Conservation (phyloP, 768 basidiomycete species). For the Daedaleopsis sinensis region DNA sequence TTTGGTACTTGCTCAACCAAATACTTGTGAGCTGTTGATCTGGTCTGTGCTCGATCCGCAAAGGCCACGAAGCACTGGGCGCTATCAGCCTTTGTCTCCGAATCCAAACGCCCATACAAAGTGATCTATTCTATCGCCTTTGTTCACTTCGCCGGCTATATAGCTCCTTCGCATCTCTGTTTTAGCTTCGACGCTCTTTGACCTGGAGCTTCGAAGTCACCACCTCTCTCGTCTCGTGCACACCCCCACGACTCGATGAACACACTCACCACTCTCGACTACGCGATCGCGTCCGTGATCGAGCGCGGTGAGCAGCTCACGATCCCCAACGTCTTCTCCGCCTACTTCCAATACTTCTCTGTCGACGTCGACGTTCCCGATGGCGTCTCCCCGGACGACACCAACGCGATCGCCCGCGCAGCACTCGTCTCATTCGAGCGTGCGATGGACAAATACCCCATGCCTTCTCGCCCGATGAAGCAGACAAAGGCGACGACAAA, state of each 20-base stretch:
- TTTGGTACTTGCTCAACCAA: not conserved
- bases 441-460: conserved; percentile 23
- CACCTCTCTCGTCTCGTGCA: not conserved
- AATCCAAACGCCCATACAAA: too few species aligned
- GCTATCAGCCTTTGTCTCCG: conserved; percentile 10
- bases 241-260: too few species aligned
- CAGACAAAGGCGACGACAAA: not conserved
- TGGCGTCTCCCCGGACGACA: conserved; percentile 71
- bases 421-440: conserved; percentile 72
- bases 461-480: not conserved
- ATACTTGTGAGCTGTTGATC: not conserved
- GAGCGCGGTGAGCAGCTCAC: conserved; percentile 30
- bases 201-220: too few species aligned
- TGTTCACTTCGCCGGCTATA: conserved; percentile 1
- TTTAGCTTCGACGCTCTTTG: too few species aligned
- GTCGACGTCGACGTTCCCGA: conserved; percentile 73
- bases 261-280: conserved; percentile 14
- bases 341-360: conserved; percentile 63
- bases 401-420: conserved; percentile 94
- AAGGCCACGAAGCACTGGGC: not conserved
- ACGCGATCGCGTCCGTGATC: conserved; percentile 15
- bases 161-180: not conserved
- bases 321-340: conserved; percentile 70
- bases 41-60: too few species aligned
- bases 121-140: not conserved